Percentiles rank a stretch among this genome's conserved stretches.
Evolutionary conservation across 768 basidiomycete genomes (phyloP).

Genomic region (Phlegmacium glaucopus): DNA sequence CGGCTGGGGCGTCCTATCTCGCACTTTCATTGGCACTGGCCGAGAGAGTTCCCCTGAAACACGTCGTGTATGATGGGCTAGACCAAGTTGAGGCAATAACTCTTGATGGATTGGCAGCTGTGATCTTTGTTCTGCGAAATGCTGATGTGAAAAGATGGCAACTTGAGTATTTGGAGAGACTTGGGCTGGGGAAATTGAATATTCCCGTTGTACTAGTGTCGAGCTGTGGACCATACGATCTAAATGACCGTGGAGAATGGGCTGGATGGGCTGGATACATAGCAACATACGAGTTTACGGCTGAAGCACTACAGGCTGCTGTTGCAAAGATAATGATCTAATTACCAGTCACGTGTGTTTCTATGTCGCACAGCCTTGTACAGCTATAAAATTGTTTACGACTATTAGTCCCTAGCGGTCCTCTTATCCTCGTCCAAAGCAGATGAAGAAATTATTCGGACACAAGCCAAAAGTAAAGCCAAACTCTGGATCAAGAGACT

Average conservation of each 20-base stretch:
- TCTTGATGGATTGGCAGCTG: slow-evolving; percentile 17
- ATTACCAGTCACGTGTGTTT: too few species aligned
- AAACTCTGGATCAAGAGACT: slow-evolving; percentile 32
- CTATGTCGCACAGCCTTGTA: background rate
- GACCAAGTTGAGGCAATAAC: slow-evolving; percentile 8
- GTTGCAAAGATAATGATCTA: too few species aligned
- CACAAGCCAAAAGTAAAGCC: slow-evolving; percentile 32
- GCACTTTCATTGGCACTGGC: slow-evolving; percentile 42
- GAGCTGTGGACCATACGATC: slow-evolving; percentile 68
- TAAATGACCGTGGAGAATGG: slow-evolving; percentile 22
- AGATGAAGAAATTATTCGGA: slow-evolving; percentile 64
- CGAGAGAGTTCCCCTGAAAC: slow-evolving; percentile 30
- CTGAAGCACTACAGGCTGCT: slow-evolving; percentile 48
- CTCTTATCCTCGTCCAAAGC: slow-evolving; percentile 1
- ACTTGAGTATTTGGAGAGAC: slow-evolving; percentile 28
- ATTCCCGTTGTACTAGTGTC: slow-evolving; percentile 47
- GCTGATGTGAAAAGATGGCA: slow-evolving; percentile 52
- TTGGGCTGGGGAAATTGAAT: slow-evolving; percentile 26
- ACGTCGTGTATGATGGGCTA: slow-evolving; percentile 41
- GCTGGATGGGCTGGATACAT: slow-evolving; percentile 34
- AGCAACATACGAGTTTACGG: slow-evolving; percentile 59
- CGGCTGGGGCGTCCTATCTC: slow-evolving; percentile 52
- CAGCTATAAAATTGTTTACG: too few species aligned
- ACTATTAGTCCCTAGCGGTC: too few species aligned
- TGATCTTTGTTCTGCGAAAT: slow-evolving; percentile 59